Evolutionary conservation across 2,329 filamentous ascomycete species (phyloP).

Genomic region (Epichloe brachyelytri): DNA sequence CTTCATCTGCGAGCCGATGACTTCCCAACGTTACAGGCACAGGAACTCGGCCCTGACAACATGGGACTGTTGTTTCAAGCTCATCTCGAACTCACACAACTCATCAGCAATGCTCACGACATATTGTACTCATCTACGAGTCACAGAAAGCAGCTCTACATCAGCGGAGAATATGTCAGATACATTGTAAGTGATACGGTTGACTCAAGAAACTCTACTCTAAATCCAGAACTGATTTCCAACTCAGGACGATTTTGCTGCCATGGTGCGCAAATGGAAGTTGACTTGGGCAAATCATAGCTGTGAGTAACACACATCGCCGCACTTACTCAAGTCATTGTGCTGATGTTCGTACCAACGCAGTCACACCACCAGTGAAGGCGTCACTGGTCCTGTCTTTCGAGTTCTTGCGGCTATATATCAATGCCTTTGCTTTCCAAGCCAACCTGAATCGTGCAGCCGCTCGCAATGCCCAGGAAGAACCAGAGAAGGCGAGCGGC

Average conservation of each 20-base stretch:
- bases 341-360: background rate
- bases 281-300: conserved; percentile 53
- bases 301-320: conserved; percentile 28
- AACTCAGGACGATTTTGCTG: conserved; percentile 49
- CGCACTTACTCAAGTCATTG: background rate
- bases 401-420: conserved; percentile 60
- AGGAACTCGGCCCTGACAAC: conserved; percentile 48
- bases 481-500: conserved; percentile 22
- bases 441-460: conserved; percentile 45
- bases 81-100: conserved; percentile 55
- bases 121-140: conserved; percentile 60
- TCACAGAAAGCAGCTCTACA: conserved; percentile 55
- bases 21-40: conserved; percentile 51
- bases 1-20: conserved; percentile 52
- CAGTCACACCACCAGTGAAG: conserved; percentile 51
- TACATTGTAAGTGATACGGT: conserved; percentile 36
- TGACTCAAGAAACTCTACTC: background rate
- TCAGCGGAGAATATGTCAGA: conserved; percentile 60
- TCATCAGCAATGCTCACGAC: conserved; percentile 64
- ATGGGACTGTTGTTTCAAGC: conserved; percentile 58
- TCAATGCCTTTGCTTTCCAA: conserved; percentile 65
- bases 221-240: background rate
- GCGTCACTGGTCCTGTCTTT: conserved; percentile 56
- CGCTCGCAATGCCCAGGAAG: conserved; percentile 18
- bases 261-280: conserved; percentile 58